Conservation (phyloP, 306 rosid species). For the Gillenia trifoliata region DNA sequence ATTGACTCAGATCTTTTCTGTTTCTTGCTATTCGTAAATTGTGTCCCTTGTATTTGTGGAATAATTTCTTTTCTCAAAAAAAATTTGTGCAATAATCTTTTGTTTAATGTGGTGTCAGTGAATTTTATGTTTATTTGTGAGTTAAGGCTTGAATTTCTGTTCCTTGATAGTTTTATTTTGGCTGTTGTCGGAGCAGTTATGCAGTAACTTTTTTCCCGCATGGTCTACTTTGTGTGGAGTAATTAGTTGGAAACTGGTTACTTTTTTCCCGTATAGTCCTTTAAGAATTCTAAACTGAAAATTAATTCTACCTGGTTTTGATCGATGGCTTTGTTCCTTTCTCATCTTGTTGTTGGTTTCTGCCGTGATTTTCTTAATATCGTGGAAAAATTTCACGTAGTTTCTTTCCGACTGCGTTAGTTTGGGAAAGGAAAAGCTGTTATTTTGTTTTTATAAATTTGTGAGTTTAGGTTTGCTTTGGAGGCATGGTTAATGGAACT, state of each 20-base stretch:
- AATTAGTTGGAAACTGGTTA: neutral
- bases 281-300: neutral
- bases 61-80: no score
- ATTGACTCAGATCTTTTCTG: neutral
- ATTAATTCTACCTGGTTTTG: neutral
- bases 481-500: no score
- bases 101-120: neutral
- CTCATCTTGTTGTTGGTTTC: neutral
- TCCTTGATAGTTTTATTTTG: neutral
- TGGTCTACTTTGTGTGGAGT: no score
- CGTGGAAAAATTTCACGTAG: no score
- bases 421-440: no score
- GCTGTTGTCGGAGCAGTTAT: no score
- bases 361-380: neutral
- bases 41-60: neutral
- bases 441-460: no score
- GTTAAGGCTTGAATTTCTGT: neutral
- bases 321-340: neutral
- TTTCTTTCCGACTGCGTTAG: no score
- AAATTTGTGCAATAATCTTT: neutral
- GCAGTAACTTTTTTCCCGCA: no score
- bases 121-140: neutral
- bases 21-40: neutral
- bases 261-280: neutral
- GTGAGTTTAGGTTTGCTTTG: no score